phyloP scores from a whole-genome alignment of 2,329 filamentous ascomycete species.

The Dissoconium aciculare region DNA sequence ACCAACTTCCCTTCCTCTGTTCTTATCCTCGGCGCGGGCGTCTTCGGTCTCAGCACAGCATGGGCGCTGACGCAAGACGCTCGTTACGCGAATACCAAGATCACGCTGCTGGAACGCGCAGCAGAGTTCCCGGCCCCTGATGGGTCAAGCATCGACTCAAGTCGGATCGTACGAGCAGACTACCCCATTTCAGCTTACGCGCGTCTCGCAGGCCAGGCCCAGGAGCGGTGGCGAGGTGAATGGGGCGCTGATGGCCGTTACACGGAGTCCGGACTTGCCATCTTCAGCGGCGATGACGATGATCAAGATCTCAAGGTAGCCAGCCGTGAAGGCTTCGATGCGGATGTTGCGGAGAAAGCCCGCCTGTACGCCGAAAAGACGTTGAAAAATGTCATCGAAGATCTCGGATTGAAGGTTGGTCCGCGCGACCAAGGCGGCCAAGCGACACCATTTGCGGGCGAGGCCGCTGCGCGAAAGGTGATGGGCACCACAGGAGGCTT shows the following conservation, averaged over 20 bases:
- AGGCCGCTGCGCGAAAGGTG: constrained; percentile 26
- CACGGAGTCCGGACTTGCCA: constrained; percentile 51
- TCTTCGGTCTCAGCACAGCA: constrained; percentile 50
- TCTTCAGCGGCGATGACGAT: constrained; percentile 37
- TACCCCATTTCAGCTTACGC: constrained; percentile 71
- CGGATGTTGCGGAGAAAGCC: constrained; percentile 29
- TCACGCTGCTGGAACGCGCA: constrained; percentile 44
- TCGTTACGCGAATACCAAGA: constrained; percentile 33
- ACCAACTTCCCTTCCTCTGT: constrained; percentile 33
- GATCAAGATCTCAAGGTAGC: constrained; percentile 16
- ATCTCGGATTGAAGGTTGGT: constrained; percentile 32
- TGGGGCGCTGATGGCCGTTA: constrained; percentile 51
- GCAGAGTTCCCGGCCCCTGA: constrained; percentile 42
- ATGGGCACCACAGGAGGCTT: constrained; percentile 27
- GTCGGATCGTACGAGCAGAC: constrained; percentile 54
- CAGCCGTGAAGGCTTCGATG: background rate
- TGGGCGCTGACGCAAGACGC: constrained; percentile 52
- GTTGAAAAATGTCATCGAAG: constrained; percentile 43
- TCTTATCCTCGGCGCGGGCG: constrained; percentile 37
- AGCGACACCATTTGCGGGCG: constrained; percentile 26
- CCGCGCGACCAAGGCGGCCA: constrained; percentile 20
- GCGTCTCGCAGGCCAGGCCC: constrained; percentile 54
- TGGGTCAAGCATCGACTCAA: constrained; percentile 38
- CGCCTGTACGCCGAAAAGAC: constrained; percentile 49
- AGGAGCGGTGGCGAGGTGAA: constrained; percentile 51